Evolutionary conservation across 2,329 filamentous ascomycete genomes (phyloP).

Genomic region (Akanthomyces muscarius): DNA sequence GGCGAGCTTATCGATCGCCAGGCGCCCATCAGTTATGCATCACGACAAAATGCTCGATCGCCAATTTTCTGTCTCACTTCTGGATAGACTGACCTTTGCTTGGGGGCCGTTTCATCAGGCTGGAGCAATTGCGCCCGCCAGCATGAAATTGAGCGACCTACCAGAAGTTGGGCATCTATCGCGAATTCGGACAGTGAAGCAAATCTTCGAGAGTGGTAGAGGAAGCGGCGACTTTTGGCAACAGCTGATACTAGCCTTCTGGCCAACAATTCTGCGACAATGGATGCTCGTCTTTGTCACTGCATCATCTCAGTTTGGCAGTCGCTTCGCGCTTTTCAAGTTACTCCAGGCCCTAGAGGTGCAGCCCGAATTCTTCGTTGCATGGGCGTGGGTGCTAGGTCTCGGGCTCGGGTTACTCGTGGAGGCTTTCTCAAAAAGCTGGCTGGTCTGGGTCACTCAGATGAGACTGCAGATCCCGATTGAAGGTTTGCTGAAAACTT

Average conservation of each 20-base stretch:
- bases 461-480: slow-evolving; percentile 9
- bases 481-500: slow-evolving; percentile 12
- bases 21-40: too few relatives aligned
- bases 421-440: slow-evolving; percentile 9
- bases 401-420: not conserved
- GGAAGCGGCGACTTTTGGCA: not conserved
- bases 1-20: not conserved
- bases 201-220: not conserved
- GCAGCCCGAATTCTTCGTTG: not conserved
- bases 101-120: not conserved
- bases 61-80: not conserved
- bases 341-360: slow-evolving; percentile 3
- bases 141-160: not conserved
- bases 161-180: not conserved
- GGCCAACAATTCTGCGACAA: not conserved
- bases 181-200: not conserved
- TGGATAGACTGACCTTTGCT: not conserved
- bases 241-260: slow-evolving; percentile 1
- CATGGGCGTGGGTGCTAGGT: not conserved
- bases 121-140: not conserved
- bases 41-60: too few relatives aligned
- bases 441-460: slow-evolving; percentile 9
- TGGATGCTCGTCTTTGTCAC: slow-evolving; percentile 13
- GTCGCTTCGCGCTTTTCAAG: slow-evolving; percentile 9
- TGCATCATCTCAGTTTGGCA: slow-evolving; percentile 7